Conservation (phyloP, 306 rosid species). For the Vicia sativa region DNA sequence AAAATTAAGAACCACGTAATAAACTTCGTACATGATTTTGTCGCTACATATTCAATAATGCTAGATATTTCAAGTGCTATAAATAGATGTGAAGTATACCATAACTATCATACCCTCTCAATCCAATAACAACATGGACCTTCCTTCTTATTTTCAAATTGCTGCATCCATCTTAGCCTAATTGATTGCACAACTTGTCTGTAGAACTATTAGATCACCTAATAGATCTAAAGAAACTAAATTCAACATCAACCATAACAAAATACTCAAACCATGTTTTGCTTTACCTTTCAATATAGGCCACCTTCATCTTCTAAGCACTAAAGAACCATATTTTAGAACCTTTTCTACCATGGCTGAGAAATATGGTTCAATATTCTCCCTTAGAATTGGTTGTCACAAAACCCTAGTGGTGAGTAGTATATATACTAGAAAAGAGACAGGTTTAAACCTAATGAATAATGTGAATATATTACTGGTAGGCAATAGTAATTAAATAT, state of each 20-base stretch:
- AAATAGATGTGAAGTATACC: neutral
- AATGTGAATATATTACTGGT: too few relatives aligned
- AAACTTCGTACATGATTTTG: neutral
- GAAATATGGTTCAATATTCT: conserved; percentile 48
- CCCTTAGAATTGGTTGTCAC: conserved; percentile 41
- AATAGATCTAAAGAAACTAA: neutral
- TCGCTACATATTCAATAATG: conserved; percentile 10
- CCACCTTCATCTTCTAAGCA: conserved; percentile 46
- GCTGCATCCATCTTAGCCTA: conserved; percentile 24
- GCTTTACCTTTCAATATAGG: conserved; percentile 57
- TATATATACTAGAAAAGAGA: too few relatives aligned
- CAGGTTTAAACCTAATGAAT: too few relatives aligned
- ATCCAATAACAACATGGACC: conserved; percentile 35
- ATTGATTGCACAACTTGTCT: neutral
- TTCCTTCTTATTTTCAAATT: conserved; percentile 15
- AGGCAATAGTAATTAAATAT: too few relatives aligned
- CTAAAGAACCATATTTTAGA: conserved; percentile 33
- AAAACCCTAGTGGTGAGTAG: conserved; percentile 38
- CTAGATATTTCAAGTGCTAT: neutral
- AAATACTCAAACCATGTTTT: conserved; percentile 40
- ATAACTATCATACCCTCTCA: neutral
- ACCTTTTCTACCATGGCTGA: conserved; percentile 43
- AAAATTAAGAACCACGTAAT: neutral
- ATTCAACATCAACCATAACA: neutral
- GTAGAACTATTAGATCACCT: neutral